Evolutionary conservation across 2,329 filamentous ascomycete genomes (phyloP).

Genomic region (Colletotrichum godetiae): DNA sequence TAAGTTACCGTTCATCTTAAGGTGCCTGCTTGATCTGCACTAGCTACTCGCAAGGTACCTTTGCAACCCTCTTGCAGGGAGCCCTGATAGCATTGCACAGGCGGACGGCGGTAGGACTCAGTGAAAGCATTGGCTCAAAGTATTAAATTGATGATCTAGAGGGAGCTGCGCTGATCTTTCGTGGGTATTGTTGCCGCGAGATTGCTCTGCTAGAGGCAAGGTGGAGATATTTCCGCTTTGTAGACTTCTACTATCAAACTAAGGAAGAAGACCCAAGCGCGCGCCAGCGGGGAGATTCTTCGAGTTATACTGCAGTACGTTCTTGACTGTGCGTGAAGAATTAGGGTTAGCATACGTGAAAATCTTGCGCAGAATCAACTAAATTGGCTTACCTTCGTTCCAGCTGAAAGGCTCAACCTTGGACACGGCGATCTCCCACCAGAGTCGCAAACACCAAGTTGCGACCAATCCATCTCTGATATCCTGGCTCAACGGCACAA

Average conservation of each 20-base stretch:
- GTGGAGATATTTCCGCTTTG: too few relatives aligned
- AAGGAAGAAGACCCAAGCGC: neutral
- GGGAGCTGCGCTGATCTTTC: too few relatives aligned
- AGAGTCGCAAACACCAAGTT: constrained; percentile 49
- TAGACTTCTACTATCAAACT: too few relatives aligned
- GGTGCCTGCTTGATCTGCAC: neutral
- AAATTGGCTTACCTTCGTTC: constrained; percentile 5
- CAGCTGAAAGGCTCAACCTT: constrained; percentile 17
- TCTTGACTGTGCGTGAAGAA: neutral
- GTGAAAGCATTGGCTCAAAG: too few relatives aligned
- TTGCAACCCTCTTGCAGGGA: neutral
- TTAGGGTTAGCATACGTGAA: neutral
- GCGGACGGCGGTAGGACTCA: fast-evolving
- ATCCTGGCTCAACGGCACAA: constrained; percentile 42
- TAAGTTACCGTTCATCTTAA: neutral
- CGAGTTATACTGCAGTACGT: neutral
- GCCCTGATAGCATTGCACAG: neutral
- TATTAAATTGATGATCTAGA: too few relatives aligned
- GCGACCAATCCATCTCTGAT: constrained; percentile 47
- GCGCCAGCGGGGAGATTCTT: neutral
- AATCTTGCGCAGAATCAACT: neutral
- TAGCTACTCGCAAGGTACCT: neutral
- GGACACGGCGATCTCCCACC: constrained; percentile 44
- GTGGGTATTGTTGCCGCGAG: too few relatives aligned
- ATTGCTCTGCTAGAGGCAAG: too few relatives aligned